Base-by-base conservation (phyloP, 164 flowering plant species). In the Chimonanthus praecox region DNA sequence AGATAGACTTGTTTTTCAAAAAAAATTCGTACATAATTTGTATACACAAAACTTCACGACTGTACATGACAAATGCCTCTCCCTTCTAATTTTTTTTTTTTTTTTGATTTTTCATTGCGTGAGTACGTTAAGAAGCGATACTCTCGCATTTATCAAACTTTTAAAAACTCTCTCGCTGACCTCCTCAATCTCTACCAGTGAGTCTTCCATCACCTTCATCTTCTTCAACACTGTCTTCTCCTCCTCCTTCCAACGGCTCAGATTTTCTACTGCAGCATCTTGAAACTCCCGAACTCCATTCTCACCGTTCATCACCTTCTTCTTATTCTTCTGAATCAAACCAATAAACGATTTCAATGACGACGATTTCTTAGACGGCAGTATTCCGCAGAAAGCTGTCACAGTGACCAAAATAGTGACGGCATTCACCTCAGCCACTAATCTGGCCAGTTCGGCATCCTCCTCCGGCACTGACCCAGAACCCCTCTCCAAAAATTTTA, bases 71-170 rank as follows among this genome's bases (percentile, higher is more conserved):
- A 0, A 5, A 5, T 16, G 47, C 44, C 58, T 70, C 33, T 48
- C 20, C n/a, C 6, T 33, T 43, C 11, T 45, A 3, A 6, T 50
- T 51, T 20, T 46, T 21, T 16, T 50, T 51, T 20, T 46, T 21
- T 16, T n/a, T 50, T 65, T 67, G 13, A 6, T 33, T 2, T 1
- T 49, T 68, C 78, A 85, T 18, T 78, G 85, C 46, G 94, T 85
- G 70, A 89, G 85, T 73, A 85, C 78, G 74, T 92, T 90, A 64
- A 92, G 89, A 18, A 90, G 73, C 6, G 94, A 89, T 80, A 92
- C 97, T 74, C 95, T 84, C 2, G 92, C 77, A 71, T 69, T 83
- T 15, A 92, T 85, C 80, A 92, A 85, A 74, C 94, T 80, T 83
- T 92, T 85, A 48, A 89, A 89, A 62, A 84, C 83, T 70, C 74